Evolutionary conservation across 495 filamentous ascomycete genomes (phyloP), one percentile per base, ranked within the genome.

Genomic region (Beverwykella pulmonaria): DNA sequence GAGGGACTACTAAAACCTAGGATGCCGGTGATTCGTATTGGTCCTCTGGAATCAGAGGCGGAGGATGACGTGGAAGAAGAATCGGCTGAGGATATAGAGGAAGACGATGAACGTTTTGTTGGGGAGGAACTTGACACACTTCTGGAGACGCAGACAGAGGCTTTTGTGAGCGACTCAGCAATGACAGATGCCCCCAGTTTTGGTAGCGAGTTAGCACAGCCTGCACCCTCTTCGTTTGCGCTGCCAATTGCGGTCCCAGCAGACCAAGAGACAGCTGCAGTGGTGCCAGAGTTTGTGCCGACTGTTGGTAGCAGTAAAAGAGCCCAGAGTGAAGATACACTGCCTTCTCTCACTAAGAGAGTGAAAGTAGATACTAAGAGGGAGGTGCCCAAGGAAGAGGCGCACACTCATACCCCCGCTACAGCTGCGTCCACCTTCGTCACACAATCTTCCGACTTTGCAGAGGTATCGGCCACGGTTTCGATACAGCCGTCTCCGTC

Each of bases 1-100:
- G 92, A 96, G 75, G 81, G 85, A 19, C 67, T 97, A 57, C 77
- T 96, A 7, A 80, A 87, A 30, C 88, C 90, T 0, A 81, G 86
- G 48, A 85, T 87, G 84, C 86, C 86, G 4, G 67, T 78, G 17
- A 78, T 87, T 19, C 57, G 61, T 4, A 73, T 50, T 30, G 60
- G 70, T 41, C 49, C 22, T 23, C 54, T 36, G 20, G 53, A 48
- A 30, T 53, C 46, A 17, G 71, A 63, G 26, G 44, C 22, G 58
- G 53, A 48, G 36, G 53, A 73, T 46, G 48, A 54, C 26, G 48
- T n/a, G 10, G 52, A 61, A 25, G 67, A 57, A 52, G 30, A n/a
- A 15, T 34, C 7, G 19, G 30, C 19, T 12, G 54, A 58, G 32
- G 19, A 41, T 23, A 23, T 44, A 2, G 69, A 61, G 15, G 53